Evolutionary conservation across 192 early-diverging fungal species (phyloP).

Genomic region (Spizellomyces punctatus): DNA sequence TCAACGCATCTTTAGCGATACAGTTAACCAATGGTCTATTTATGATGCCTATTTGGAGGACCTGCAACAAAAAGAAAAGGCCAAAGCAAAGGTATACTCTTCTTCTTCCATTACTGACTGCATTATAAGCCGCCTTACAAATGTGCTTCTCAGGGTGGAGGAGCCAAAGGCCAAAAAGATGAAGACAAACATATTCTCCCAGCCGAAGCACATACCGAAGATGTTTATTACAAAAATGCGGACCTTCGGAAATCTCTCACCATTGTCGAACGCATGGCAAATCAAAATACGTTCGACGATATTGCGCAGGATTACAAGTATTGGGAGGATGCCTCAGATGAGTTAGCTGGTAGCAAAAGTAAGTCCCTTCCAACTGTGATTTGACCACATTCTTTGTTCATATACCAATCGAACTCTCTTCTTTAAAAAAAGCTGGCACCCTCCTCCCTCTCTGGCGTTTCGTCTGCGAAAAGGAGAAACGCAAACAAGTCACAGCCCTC

Average conservation of each 20-base stretch:
- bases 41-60: constrained; percentile 68
- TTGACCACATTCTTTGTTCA: neutral
- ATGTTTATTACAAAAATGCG: constrained; percentile 61
- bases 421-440: constrained; percentile 41
- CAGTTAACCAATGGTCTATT: constrained; percentile 67
- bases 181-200: constrained; percentile 52
- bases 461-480: constrained; percentile 58
- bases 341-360: constrained; percentile 56
- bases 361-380: neutral
- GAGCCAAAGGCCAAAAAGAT: constrained; percentile 57
- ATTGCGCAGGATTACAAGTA: constrained; percentile 68
- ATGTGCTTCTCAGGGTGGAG: neutral
- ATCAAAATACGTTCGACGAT: constrained; percentile 70
- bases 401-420: neutral
- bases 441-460: constrained; percentile 66
- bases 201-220: constrained; percentile 55
- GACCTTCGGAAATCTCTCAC: constrained; percentile 58
- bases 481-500: constrained; percentile 63
- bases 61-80: constrained; percentile 58
- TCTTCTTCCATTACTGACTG: neutral
- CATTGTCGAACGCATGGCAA: constrained; percentile 66
- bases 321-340: constrained; percentile 68
- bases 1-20: constrained; percentile 49
- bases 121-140: neutral
- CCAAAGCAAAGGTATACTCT: constrained; percentile 55